Percentiles rank a stretch among this genome's conserved stretches.
Evolutionary conservation across 2,329 filamentous ascomycete species (phyloP).

Genomic region (Epichloe uncinata): DNA sequence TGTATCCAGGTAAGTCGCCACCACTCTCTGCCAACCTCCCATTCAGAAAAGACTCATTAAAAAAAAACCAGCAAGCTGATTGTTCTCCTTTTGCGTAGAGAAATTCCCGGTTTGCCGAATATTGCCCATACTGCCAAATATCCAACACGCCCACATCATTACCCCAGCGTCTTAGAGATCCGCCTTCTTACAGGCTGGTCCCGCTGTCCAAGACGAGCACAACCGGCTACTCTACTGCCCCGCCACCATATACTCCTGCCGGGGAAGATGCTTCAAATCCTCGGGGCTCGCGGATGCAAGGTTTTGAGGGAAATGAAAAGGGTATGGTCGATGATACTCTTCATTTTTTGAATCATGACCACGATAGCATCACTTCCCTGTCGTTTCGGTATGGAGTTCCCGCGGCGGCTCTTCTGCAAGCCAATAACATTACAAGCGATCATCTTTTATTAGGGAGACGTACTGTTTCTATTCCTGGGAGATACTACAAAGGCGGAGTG

Average conservation of each 20-base stretch:
- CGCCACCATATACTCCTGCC: conserved; percentile 24
- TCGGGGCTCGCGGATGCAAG: not conserved
- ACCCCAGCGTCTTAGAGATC: conserved; percentile 51
- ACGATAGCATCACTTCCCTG: conserved; percentile 54
- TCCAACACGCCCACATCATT: conserved; percentile 42
- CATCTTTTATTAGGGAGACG: conserved; percentile 56
- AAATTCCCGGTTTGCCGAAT: conserved; percentile 53
- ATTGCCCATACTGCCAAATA: conserved; percentile 67
- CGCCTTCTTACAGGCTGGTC: conserved; percentile 47
- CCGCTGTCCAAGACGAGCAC: conserved; percentile 15
- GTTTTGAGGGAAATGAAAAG: conserved; percentile 16
- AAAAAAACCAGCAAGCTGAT: no score
- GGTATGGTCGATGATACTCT: conserved; percentile 46
- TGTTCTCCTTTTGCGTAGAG: conserved; percentile 19
- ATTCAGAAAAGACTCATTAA: no score
- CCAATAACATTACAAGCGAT: conserved; percentile 60
- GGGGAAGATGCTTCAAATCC: not conserved
- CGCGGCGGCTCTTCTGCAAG: conserved; percentile 42
- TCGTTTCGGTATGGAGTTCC: conserved; percentile 62
- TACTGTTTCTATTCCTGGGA: conserved; percentile 58
- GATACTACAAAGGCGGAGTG: conserved; percentile 52
- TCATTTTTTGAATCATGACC: conserved; percentile 59
- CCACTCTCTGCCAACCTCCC: not conserved
- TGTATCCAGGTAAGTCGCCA: conserved; percentile 46
- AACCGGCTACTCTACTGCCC: conserved; percentile 16